A percentile compares a stretch with the other conserved stretches of the same genome.
phyloP scores from a whole-genome alignment of 768 basidiomycete species.

The Pholiota microspora region DNA sequence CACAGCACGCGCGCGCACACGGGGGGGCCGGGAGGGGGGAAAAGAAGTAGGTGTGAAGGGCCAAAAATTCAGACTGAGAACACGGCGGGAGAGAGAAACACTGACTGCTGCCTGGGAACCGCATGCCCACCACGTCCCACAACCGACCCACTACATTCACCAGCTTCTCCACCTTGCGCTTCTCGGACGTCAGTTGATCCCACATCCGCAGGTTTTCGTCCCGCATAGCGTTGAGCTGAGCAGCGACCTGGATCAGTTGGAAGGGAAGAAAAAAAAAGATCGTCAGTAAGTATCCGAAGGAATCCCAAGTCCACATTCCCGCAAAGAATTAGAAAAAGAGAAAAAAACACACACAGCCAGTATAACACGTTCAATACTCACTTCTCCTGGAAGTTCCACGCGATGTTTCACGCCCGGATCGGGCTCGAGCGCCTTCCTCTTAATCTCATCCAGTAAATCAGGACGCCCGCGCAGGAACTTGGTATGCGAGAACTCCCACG shows the following conservation, averaged over 20 bases:
- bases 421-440: conserved; percentile 81
- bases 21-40: background rate
- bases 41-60: conserved; percentile 1
- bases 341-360: too few relatives aligned
- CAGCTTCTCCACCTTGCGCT: conserved; percentile 60
- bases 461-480: conserved; percentile 81
- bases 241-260: conserved; percentile 41
- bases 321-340: too few relatives aligned
- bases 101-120: conserved; percentile 54
- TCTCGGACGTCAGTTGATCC: conserved; percentile 53
- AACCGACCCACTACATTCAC: conserved; percentile 55
- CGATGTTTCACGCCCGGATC: conserved; percentile 71
- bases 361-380: conserved; percentile 30
- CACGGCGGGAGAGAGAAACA: conserved; percentile 11
- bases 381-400: conserved; percentile 81
- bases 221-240: conserved; percentile 66
- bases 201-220: conserved; percentile 70
- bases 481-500: conserved; percentile 88
- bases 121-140: conserved; percentile 60
- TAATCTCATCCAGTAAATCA: conserved; percentile 83
- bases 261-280: background rate
- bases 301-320: background rate
- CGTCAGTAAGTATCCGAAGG: conserved; percentile 20
- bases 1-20: too few relatives aligned
- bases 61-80: background rate